Evolutionary conservation across 1,139 yeast species (phyloP), one percentile per base, ranked within the genome.

Genomic region (Hyphopichia pseudoburtonii): DNA sequence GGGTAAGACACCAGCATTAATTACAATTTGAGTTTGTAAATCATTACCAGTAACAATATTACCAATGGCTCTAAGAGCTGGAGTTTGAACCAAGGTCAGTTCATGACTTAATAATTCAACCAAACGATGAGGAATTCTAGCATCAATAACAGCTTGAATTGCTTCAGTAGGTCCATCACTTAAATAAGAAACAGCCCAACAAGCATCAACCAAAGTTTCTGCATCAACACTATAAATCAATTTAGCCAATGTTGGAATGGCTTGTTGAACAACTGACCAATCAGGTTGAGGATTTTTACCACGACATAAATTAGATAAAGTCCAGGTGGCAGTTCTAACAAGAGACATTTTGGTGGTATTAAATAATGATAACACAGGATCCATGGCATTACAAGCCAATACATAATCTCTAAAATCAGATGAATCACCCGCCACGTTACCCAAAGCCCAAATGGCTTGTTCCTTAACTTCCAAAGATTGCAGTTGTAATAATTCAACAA

Each of bases 361-460:
- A 65, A 92, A 86, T 44, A 92, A 71, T 22, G 78, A 72, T 54
- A 92, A 73, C 41, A 92, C 86, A 7, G 97, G 96, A 43, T 79
- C 83, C 84, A 92, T 84, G 22, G 97, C 97, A 45, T 86, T 83
- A 53, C 89, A 83, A 32, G 74, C 68, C 51, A 92, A 74, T 30
- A 92, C 98, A 51, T 76, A 82, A 65, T 92, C 97, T 67, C 98
- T 80, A 71, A 83, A 88, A 38, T 74, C 74, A 14, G 96, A 77
- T 16, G 96, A 86, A 62, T 92, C 98, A 64, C 98, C 98, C 22
- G 98, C 97, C 61, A 92, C 96, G 62, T 92, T 94, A 64, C 98
- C 98, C 52, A 92, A 73, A 27, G 98, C 98, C 98, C 98, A 92
- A 51, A 92, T 92, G 16, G 97, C 97, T 69, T 92, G 98, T 61